Evolutionary conservation across 306 rosid species (phyloP), one percentile per base, ranked within the genome.

Genomic region (Prunus mume): DNA sequence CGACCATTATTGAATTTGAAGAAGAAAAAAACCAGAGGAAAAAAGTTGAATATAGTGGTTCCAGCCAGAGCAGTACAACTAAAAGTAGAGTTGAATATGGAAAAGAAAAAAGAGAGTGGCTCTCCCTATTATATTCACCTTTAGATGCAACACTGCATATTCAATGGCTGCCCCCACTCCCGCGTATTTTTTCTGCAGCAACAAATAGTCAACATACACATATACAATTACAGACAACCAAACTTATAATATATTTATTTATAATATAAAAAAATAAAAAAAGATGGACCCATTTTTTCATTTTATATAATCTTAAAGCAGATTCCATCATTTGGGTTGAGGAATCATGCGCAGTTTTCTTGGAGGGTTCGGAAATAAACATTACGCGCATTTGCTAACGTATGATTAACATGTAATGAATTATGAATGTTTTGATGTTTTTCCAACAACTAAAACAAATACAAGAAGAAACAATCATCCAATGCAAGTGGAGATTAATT

Each of bases 121-220:
- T 18, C 66, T 56, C 6, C n/a, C 61, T 49, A 50, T 70, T 43
- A 74, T 71, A 60, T 75, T 78, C 65, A 90, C 99, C 90, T 95
- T 95, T 54, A 95, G 87, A 78, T 92, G 91, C 71, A 85, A 12
- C 3, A 95, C 92, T 14, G 97, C 99, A 87, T 95, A 95, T 86
- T 95, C 99, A 83, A 95, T 87, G 79, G 99, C 99, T 3, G 99
- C 99, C 79, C 99, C 99, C 24, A 85, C 84, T 83, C 99, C 99
- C 5, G 97, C 77, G 78, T 89, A 82, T 78, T 87, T 95, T 30
- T 77, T 89, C 99, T 95, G 90, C 87, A 79, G 54, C 15, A 30
- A 61, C 77, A 54, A 61, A 52, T 69, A 63, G 69, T 66, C 65
- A 58, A 67, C 65, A 30, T 3, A 18, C 58, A 19, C 9, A 52